Percentiles rank a stretch among this genome's conserved stretches.
These are phyloP conservation scores for Plenodomus tracheiphilus DNA, from an alignment of 2,329 filamentous ascomycete species.

Conservation along the genomic window DNA sequence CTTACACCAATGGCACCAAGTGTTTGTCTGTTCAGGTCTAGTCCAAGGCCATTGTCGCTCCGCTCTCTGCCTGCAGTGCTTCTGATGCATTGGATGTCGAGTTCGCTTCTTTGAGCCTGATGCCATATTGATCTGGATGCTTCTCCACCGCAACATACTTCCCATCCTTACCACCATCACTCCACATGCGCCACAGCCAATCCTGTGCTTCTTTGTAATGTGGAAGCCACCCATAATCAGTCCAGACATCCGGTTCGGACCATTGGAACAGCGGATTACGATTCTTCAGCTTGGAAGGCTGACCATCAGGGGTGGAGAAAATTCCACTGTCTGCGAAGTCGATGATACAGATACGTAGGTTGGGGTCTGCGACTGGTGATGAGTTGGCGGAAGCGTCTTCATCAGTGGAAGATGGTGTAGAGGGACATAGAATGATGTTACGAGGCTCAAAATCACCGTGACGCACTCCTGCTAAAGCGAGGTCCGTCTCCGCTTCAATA, in stretches of 20 bases:
- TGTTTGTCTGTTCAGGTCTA: no score
- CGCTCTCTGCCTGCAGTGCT: no score
- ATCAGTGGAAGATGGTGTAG: no score
- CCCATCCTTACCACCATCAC: background rate
- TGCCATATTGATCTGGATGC: background rate
- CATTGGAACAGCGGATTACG: background rate
- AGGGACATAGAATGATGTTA: constrained; percentile 2
- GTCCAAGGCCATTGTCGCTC: no score
- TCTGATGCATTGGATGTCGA: no score
- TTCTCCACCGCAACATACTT: constrained; percentile 1
- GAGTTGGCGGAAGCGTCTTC: no score
- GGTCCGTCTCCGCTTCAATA: constrained; percentile 7
- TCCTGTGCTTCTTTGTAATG: background rate
- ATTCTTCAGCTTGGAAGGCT: background rate
- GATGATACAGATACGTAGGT: background rate
- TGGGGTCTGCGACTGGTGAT: background rate
- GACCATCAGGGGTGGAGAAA: background rate
- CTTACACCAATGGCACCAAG: no score
- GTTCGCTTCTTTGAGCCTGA: no score
- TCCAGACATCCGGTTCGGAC: background rate
- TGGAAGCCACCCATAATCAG: background rate
- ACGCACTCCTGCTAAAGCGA: constrained; percentile 1
- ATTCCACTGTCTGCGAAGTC: background rate
- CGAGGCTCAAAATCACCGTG: constrained; percentile 7
- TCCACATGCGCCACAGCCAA: background rate